These are phyloP conservation scores for Byssoonygena ceratinophila DNA, from an alignment of 2,329 filamentous ascomycete genomes.

Conservation along the genomic window DNA sequence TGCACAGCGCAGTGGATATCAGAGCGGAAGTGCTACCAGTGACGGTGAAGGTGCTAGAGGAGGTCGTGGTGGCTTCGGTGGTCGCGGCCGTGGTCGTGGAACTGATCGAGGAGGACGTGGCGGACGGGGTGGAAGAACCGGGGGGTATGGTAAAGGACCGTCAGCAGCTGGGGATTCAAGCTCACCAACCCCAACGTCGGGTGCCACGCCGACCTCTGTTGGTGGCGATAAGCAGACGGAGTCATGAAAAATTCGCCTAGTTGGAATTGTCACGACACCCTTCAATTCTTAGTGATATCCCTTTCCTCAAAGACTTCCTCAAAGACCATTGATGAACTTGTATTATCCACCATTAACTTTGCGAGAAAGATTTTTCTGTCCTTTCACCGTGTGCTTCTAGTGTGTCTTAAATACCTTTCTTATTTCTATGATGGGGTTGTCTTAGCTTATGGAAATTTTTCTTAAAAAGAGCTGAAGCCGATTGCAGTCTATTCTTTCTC, in stretches of 20 bases:
- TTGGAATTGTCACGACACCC: slow-evolving; percentile 1
- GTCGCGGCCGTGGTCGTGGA: slow-evolving; percentile 45
- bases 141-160: slow-evolving; percentile 31
- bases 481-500: neutral
- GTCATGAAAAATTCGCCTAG: slow-evolving; percentile 5
- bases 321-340: slow-evolving; percentile 4
- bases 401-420: slow-evolving; percentile 11
- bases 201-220: neutral
- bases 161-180: slow-evolving; percentile 9
- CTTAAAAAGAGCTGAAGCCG: neutral
- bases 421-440: neutral
- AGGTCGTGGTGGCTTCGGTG: slow-evolving; percentile 49
- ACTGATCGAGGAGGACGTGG: slow-evolving; percentile 47
- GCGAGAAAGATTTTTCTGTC: neutral
- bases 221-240: slow-evolving; percentile 13
- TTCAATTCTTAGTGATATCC: slow-evolving; percentile 7
- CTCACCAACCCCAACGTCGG: slow-evolving; percentile 10
- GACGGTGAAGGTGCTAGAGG: slow-evolving; percentile 63
- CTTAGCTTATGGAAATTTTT: slow-evolving; percentile 1
- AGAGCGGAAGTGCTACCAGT: slow-evolving; percentile 64
- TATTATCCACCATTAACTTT: slow-evolving; percentile 4
- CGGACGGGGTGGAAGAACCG: slow-evolving; percentile 47
- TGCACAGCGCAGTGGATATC: slow-evolving; percentile 61
- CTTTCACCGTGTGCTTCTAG: slow-evolving; percentile 8
- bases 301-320: neutral